A percentile compares a stretch with the other conserved stretches of the same genome.
Evolutionary conservation across 495 filamentous ascomycete species (phyloP).

Genomic region (Pyrenopolyporus hunteri): DNA sequence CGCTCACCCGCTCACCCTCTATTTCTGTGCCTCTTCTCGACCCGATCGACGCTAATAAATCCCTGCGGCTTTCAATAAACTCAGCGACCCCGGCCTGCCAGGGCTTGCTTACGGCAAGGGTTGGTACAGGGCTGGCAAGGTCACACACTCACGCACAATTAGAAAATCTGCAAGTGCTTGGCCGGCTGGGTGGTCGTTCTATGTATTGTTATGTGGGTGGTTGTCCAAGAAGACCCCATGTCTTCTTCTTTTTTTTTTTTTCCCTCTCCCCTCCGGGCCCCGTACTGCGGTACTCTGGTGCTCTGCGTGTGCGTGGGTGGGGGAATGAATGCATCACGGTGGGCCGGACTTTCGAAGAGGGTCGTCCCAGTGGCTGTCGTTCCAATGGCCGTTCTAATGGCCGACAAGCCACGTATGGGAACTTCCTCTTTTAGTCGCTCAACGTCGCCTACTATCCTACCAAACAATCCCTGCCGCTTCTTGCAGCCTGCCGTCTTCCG

Average conservation of each 20-base stretch:
- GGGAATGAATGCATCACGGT: constrained; percentile 33
- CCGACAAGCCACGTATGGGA: constrained; percentile 35
- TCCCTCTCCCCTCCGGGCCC: neutral
- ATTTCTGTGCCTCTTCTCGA: constrained; percentile 20
- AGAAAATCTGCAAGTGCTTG: constrained; percentile 40
- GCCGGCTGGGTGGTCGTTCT: no score
- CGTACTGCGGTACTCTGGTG: no score
- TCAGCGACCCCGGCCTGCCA: constrained; percentile 26
- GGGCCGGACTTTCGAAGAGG: constrained; percentile 35
- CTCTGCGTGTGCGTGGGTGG: constrained; percentile 16
- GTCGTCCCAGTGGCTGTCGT: constrained; percentile 28
- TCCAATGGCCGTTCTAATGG: constrained; percentile 26
- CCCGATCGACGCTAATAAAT: constrained; percentile 37
- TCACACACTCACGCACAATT: constrained; percentile 27
- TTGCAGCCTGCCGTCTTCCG: constrained; percentile 43
- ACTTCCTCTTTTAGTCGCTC: constrained; percentile 41
- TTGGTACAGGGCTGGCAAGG: constrained; percentile 43
- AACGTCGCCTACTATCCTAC: constrained; percentile 36
- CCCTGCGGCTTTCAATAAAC: constrained; percentile 42
- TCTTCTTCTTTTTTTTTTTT: neutral
- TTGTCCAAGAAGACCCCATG: constrained; percentile 28
- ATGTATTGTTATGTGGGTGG: no score
- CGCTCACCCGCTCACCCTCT: no score
- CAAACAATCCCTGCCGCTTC: constrained; percentile 37
- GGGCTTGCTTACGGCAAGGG: constrained; percentile 37